Evolutionary conservation across 495 filamentous ascomycete genomes (phyloP), one percentile per base, ranked within the genome.

Genomic region (Penicillium bovifimosum): DNA sequence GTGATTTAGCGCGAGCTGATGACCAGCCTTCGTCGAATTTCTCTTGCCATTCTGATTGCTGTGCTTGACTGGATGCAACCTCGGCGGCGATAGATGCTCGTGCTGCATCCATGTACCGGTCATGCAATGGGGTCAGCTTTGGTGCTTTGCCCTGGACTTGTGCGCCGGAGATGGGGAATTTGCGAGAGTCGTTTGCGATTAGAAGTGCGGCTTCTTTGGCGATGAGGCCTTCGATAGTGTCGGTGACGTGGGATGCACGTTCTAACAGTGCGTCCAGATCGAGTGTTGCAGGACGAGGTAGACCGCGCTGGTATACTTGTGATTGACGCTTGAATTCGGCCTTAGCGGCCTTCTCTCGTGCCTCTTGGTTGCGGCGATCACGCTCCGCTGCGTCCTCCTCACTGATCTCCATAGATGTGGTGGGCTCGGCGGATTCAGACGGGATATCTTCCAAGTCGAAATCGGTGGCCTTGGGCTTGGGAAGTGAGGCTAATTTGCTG

Each of bases 401-500:
- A 14, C 59, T 70, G n/a, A 73, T 62, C 43, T 87, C 77, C 38
- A 80, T 64, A 11, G 64, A 73, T 9, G 66, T 63, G 6, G 73
- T 72, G 47, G 72, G 68, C 63, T 95, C 91, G 44, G 78, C 73
- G 33, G 86, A 78, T 47, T 96, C 91, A 41, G 93, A 90, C 0
- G 93, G 93, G 29, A 95, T 76, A 39, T 77, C 72, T 67, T 96
- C 95, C 27, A 96, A 76, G 52, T 96, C 91, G 82, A 85, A 95
- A 53, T 96, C 91, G 0, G 82, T 85, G 54, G 93, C 87, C 62
- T 91, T 96, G 0, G 93, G 92, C 63, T 88, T 95, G 10, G 93
- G 93, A 20, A 98, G 79, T 3, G 86, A 77, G n/a, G 90, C 79
- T 36, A 98, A 80, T 58, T 85, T 82, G 65, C 69, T 66, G 47